Base-by-base conservation (phyloP, 176 grass and related monocot genomes). In the Ensete glaucum region DNA sequence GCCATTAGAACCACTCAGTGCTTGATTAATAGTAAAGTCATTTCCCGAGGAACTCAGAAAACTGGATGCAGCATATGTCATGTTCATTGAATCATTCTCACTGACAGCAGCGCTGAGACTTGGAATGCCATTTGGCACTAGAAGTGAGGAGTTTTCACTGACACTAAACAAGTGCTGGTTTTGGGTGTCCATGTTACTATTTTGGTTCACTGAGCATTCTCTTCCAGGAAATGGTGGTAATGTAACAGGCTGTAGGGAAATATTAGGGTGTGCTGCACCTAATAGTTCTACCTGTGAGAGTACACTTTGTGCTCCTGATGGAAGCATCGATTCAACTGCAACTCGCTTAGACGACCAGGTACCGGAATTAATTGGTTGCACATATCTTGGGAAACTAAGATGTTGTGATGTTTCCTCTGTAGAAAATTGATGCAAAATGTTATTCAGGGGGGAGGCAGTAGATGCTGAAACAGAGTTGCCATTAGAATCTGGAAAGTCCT, bases 281-380 rank as follows among this genome's bases (percentile, higher is more conserved):
- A 99, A 82, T 58, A 94, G 85, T 48, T 89, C 88, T 20, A 89
- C 84, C 1, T 85, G 87, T 7, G 82, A 60, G 7, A 83, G 52
- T 67, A 78, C 60, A 73, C 72, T 43, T 27, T 88, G 95, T 72
- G 83, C 25, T 6, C 68, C 81, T 63, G 89, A 88, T 51, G 79
- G 77, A 77, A 86, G 76, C 26, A 88, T 75, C 72, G 95, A 86
- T 79, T 94, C 90, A 78, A 99, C 81, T 52, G 82, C 88, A 76
- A 94, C 78, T 75, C 86, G 80, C 62, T 91, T 99, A 3, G 88
- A 86, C 50, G 90, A 91, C 95, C 95, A 99, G 55, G 82, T 78
- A 60, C 80, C 89, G 12, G 76, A 50, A 59, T 85, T 77, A 80
- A 82, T 60, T 81, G 89, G 23, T 2, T 86, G 82, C 17, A 80